These are phyloP conservation scores for Xylariales sp. DNA, from an alignment of 2,329 filamentous ascomycete species.

Conservation along the genomic window DNA sequence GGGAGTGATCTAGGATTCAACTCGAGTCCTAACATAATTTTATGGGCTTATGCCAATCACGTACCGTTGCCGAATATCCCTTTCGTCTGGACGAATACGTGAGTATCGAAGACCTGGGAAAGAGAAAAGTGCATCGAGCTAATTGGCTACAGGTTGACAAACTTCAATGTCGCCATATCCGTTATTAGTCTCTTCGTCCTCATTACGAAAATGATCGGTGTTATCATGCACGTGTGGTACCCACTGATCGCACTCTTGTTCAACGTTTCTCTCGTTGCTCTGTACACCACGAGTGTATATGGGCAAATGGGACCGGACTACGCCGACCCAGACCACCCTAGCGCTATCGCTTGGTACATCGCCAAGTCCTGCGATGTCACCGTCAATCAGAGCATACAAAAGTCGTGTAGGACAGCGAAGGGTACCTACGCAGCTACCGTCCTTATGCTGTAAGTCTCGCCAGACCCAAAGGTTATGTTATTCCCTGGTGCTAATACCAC, in stretches of 20 bases:
- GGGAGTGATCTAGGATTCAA: conserved; percentile 69
- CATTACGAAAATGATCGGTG: conserved; percentile 63
- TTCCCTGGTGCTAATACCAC: no score
- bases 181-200: conserved; percentile 73
- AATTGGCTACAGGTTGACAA: conserved; percentile 72
- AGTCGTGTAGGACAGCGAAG: conserved; percentile 65
- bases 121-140: conserved; percentile 7
- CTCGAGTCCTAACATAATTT: conserved; percentile 62
- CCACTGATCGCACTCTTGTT: conserved; percentile 59
- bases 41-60: conserved; percentile 73
- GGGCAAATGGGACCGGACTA: conserved; percentile 72
- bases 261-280: conserved; percentile 51
- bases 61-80: conserved; percentile 56
- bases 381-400: conserved; percentile 44
- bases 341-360: conserved; percentile 69
- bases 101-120: conserved; percentile 31
- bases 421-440: conserved; percentile 59
- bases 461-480: no score
- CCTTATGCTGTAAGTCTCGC: conserved; percentile 58
- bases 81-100: conserved; percentile 71
- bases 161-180: conserved; percentile 72
- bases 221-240: conserved; percentile 66
- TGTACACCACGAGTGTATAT: conserved; percentile 64
- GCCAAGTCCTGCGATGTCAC: conserved; percentile 63
- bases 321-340: conserved; percentile 58